Base-by-base conservation (phyloP, 2,329 filamentous ascomycete genomes). In the Domatiomyces catenatus region DNA sequence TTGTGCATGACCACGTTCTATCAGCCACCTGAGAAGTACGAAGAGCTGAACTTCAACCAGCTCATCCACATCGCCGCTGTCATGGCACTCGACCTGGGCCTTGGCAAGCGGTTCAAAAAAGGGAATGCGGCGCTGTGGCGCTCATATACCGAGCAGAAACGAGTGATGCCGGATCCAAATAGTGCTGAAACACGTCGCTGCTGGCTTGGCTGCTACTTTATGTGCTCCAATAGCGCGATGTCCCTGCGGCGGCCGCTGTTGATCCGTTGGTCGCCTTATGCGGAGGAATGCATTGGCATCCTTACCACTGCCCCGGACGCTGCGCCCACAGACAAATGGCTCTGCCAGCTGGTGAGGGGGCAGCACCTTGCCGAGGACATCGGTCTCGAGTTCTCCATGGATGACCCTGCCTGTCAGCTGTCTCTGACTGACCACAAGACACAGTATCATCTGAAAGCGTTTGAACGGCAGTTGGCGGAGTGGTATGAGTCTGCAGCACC, bases 31-130 rank as follows among this genome's bases (percentile, higher is more conserved):
- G 81, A 90, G 57, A 77, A 84, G 59, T 85, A 85, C 52, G 86
- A 93, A 61, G 84, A 92, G 67, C 78, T 90, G 61, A 92, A 92
- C 63, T 93, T 92, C 64, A 94, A 92, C 67, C 85, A 90, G 68
- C 75, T 92, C 57, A 80, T 87, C 45, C 86, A 94, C 63, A 79
- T 86, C 61, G 83, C 84, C 1, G 82, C 82, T 46, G 76, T 86
- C 58, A 86, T 94, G 81, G 83, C 83, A 22, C 80, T 93, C 50
- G 87, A 94, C 59, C 75, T 94, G 32, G 87, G 87, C 0, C 75
- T 94, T 5, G 84, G 82, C 15, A 76, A 77, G 55, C 71, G 73
- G 56, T 64, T 66, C 54, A 62, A 70, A 63, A 58, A 56, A 58
- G 55, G 64, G 66, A 59, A 55, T 53, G 59, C 63, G 8, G 63